These are phyloP conservation scores for Cryptosporidium sp. DNA, from an alignment of 169 alveolate genomes.

Conservation along the genomic window DNA sequence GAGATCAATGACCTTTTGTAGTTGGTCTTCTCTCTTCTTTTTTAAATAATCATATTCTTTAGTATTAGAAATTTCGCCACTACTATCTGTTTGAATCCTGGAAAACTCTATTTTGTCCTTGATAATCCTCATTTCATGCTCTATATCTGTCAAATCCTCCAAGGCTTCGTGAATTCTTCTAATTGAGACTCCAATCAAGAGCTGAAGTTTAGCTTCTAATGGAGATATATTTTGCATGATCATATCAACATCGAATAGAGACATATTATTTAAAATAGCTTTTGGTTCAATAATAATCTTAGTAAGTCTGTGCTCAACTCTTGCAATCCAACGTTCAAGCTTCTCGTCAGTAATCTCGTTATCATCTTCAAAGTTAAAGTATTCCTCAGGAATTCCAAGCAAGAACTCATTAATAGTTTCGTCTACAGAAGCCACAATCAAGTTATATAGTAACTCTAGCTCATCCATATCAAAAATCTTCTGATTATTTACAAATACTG, in stretches of 20 bases:
- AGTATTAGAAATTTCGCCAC: slow-evolving; percentile 15
- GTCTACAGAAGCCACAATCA: slow-evolving; percentile 39
- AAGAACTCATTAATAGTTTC: slow-evolving; percentile 47
- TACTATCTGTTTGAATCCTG: slow-evolving; percentile 14
- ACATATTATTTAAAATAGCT: slow-evolving; percentile 16
- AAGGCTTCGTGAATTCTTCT: slow-evolving; percentile 54
- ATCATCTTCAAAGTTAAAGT: slow-evolving; percentile 18
- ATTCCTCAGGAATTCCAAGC: slow-evolving; percentile 57
- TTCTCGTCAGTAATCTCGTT: slow-evolving; percentile 58
- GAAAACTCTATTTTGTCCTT: slow-evolving; percentile 16
- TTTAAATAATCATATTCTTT: background rate
- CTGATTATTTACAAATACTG: slow-evolving; percentile 66
- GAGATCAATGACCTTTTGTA: slow-evolving; percentile 44
- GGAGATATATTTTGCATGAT: slow-evolving; percentile 63
- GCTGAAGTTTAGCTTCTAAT: slow-evolving; percentile 66
- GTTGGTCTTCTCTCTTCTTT: slow-evolving; percentile 8
- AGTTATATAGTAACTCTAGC: slow-evolving; percentile 25
- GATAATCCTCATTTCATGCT: slow-evolving; percentile 24
- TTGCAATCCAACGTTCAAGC: slow-evolving; percentile 64
- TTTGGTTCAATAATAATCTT: slow-evolving; percentile 46
- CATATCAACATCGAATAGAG: slow-evolving; percentile 72
- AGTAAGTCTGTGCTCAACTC: slow-evolving; percentile 50
- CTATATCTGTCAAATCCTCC: slow-evolving; percentile 28
- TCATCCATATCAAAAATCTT: slow-evolving; percentile 35
- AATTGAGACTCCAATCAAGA: slow-evolving; percentile 24